Base-by-base conservation (phyloP, 2,329 filamentous ascomycete genomes). In the Thelonectria blattea region DNA sequence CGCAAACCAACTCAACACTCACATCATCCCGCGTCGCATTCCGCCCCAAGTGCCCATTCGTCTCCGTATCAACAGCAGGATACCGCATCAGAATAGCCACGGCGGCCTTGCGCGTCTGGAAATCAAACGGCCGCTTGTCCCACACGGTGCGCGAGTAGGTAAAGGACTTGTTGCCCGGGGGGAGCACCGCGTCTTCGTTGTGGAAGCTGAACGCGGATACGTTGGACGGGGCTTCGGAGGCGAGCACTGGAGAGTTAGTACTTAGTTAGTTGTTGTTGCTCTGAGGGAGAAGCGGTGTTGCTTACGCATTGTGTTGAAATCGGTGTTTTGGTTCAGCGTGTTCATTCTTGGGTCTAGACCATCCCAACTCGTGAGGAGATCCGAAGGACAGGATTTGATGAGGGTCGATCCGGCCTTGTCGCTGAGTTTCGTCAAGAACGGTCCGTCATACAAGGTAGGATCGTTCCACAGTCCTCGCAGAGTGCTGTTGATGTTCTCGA, bases 91-190 rank as follows among this genome's bases (percentile, higher is more conserved):
- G 3, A 7, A 53, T 53, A 1, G 51, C 51, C 2, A 53, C 51
- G 7, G 51, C 41, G 8, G 51, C 51, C 27, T 46, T 53, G 14
- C 41, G 51, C 30, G 42, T 22, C 17, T 53, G 51, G 17, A 34
- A 45, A 12, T 43, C 17, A n/a, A 53, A 11, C 1, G 24, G 3
- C 17, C 41, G 47, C 14, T 37, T 12, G 10, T 18, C 12, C 6
- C 46, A 47, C 6, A 41, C 5, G 8, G 20, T 55, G 17, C 52
- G 52, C 6, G 52, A 47, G n/a, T 49, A 55, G n/a, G 52, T 55
- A 11, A 55, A 48, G 15, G 52, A 47, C 12, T 18, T 55, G 52
- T 55, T 55, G 5, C 52, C 30, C 1, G 52, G 30, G 5, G 52
- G 52, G 27, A 55, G 22, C 7, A 55, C 32, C 15, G 20, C 52